phyloP scores from a whole-genome alignment of 805 yeast genomes.

The Kurtzmaniella cleridarum region DNA sequence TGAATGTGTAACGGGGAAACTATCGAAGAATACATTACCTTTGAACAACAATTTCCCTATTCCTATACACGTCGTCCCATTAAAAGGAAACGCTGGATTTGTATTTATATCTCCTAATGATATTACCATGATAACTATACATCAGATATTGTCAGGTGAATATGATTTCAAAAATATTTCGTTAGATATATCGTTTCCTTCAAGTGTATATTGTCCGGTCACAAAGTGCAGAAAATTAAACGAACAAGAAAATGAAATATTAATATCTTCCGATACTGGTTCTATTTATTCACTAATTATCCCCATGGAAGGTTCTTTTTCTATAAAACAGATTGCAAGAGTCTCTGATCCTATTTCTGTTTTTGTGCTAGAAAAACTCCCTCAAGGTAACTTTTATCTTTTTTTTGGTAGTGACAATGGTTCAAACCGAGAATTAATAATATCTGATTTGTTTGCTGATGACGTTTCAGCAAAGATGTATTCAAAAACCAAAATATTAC shows the following conservation, averaged over 20 bases:
- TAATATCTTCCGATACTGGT: conserved; percentile 32
- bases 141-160: conserved; percentile 45
- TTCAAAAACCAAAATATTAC: conserved; percentile 17
- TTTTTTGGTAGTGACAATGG: conserved; percentile 40
- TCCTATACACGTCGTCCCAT: conserved; percentile 40
- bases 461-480: conserved; percentile 13
- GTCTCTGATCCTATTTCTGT: conserved; percentile 32
- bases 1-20: conserved; percentile 22
- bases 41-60: conserved; percentile 33
- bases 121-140: conserved; percentile 32
- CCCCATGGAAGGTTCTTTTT: conserved; percentile 10
- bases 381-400: conserved; percentile 15
- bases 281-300: conserved; percentile 23
- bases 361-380: conserved; percentile 20
- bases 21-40: conserved; percentile 34
- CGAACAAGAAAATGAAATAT: conserved; percentile 20
- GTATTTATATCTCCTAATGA: conserved; percentile 31
- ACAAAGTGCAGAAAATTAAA: conserved; percentile 9
- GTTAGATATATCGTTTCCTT: conserved; percentile 34
- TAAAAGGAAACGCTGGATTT: conserved; percentile 29
- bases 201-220: conserved; percentile 26
- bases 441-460: conserved; percentile 18
- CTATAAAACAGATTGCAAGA: conserved; percentile 24
- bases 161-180: conserved; percentile 25
- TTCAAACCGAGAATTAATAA: conserved; percentile 28